Conservation (phyloP, 1,284 basidiomycete genomes). For the Ustilago hordei region DNA sequence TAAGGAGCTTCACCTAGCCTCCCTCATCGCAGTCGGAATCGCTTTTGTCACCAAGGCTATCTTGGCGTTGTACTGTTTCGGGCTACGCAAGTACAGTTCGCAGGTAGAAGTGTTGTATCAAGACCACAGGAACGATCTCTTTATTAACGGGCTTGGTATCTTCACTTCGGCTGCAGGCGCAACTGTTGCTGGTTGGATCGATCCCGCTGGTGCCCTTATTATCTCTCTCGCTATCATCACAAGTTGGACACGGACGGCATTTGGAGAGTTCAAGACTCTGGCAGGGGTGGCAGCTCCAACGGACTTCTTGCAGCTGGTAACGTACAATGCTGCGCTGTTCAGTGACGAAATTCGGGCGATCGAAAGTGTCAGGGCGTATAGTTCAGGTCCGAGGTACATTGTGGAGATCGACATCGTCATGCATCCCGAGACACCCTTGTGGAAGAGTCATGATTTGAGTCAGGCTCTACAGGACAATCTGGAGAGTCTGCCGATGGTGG, state of each 20-base stretch:
- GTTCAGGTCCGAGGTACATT: constrained; percentile 79
- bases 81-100: constrained; percentile 81
- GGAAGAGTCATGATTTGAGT: constrained; percentile 90
- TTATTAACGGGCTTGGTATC: constrained; percentile 76
- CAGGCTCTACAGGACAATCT: constrained; percentile 94
- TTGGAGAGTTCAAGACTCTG: constrained; percentile 81
- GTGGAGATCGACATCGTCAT: constrained; percentile 97
- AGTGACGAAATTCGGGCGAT: constrained; percentile 85
- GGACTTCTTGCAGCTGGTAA: constrained; percentile 88
- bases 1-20: constrained; percentile 81
- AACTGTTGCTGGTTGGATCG: constrained; percentile 85
- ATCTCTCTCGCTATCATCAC: constrained; percentile 82
- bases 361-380: constrained; percentile 75
- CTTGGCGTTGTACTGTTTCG: constrained; percentile 87
- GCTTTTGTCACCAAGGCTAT: constrained; percentile 87
- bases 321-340: constrained; percentile 80
- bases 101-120: constrained; percentile 95
- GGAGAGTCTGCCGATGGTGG: constrained; percentile 89
- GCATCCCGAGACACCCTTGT: constrained; percentile 86
- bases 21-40: constrained; percentile 83
- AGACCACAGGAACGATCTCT: constrained; percentile 83
- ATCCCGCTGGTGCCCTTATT: constrained; percentile 81
- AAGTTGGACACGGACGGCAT: constrained; percentile 75
- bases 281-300: constrained; percentile 91
- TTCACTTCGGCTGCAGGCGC: constrained; percentile 91